These are phyloP conservation scores for Wickerhamomyces kurtzmanii DNA, from an alignment of 805 yeast genomes.

Conservation along the genomic window DNA sequence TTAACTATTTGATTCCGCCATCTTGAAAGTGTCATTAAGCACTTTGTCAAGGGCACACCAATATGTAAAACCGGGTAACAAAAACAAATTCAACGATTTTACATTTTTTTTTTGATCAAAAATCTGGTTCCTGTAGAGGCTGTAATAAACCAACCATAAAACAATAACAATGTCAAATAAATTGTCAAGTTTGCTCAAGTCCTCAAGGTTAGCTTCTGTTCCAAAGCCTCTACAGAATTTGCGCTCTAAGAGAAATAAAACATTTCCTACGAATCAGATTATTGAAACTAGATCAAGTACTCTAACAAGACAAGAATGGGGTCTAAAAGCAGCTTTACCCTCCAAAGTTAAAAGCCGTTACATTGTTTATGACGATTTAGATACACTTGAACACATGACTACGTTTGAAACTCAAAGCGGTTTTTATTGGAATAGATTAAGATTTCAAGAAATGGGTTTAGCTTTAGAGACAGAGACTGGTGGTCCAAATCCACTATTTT, in stretches of 20 bases:
- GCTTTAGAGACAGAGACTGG: slow-evolving; percentile 19
- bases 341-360: slow-evolving; percentile 45
- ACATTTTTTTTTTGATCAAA: too few relatives aligned
- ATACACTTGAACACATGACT: slow-evolving; percentile 57
- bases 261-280: slow-evolving; percentile 61
- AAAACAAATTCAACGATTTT: too few relatives aligned
- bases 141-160: too few relatives aligned
- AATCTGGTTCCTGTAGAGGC: too few relatives aligned
- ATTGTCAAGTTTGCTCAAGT: slow-evolving; percentile 16
- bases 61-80: too few relatives aligned
- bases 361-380: slow-evolving; percentile 56
- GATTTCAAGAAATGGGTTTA: slow-evolving; percentile 62
- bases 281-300: slow-evolving; percentile 61
- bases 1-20: too few relatives aligned
- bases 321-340: slow-evolving; percentile 66
- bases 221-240: slow-evolving; percentile 17
- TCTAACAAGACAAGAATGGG: slow-evolving; percentile 62
- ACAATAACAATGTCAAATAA: too few relatives aligned
- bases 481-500: slow-evolving; percentile 24
- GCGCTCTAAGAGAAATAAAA: slow-evolving; percentile 1
- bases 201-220: slow-evolving; percentile 23
- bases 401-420: slow-evolving; percentile 61
- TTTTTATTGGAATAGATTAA: slow-evolving; percentile 45
- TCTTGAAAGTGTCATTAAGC: too few relatives aligned
- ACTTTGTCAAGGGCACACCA: too few relatives aligned